Conservation (phyloP, 1,284 basidiomycete genomes). For the Sporisorium iseilematis-ciliati region DNA sequence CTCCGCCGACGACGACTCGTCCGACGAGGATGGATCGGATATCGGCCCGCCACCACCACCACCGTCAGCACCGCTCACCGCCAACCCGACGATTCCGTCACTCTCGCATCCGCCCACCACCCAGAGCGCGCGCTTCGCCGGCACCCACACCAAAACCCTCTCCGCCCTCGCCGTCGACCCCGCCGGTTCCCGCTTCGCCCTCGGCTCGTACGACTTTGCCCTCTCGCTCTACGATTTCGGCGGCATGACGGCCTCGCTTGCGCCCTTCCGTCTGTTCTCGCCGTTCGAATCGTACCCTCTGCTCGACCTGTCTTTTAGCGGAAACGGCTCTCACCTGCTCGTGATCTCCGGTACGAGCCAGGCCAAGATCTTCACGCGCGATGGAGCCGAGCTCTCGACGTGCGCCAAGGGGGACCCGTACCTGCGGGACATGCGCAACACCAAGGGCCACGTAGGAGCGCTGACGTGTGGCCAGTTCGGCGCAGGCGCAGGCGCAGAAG, state of each 20-base stretch:
- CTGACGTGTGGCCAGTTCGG: conserved; percentile 91
- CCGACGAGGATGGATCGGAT: conserved; percentile 21
- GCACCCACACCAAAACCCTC: conserved; percentile 92
- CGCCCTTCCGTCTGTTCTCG: conserved; percentile 96
- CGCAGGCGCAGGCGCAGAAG: conserved; percentile 73
- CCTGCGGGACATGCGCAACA: conserved; percentile 97
- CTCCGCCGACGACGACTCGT: conserved; percentile 29
- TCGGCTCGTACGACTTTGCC: conserved; percentile 95
- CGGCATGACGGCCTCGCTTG: conserved; percentile 86
- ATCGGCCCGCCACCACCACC: conserved; percentile 37
- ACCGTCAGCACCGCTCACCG: neutral
- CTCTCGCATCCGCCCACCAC: conserved; percentile 20
- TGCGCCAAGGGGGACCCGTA: conserved; percentile 95
- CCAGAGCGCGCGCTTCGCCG: conserved; percentile 73
- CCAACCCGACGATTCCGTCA: neutral
- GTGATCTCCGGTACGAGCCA: conserved; percentile 85
- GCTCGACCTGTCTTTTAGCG: conserved; percentile 56
- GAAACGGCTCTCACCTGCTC: conserved; percentile 32
- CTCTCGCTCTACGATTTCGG: conserved; percentile 99
- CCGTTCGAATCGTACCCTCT: conserved; percentile 83
- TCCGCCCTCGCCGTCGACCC: conserved; percentile 91
- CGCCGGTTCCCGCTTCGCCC: conserved; percentile 88
- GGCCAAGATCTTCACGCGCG: conserved; percentile 82
- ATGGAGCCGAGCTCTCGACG: conserved; percentile 52
- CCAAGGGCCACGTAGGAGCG: conserved; percentile 92